Evolutionary conservation across 495 filamentous ascomycete genomes (phyloP).

Genomic region (Gamarada debralockiae): DNA sequence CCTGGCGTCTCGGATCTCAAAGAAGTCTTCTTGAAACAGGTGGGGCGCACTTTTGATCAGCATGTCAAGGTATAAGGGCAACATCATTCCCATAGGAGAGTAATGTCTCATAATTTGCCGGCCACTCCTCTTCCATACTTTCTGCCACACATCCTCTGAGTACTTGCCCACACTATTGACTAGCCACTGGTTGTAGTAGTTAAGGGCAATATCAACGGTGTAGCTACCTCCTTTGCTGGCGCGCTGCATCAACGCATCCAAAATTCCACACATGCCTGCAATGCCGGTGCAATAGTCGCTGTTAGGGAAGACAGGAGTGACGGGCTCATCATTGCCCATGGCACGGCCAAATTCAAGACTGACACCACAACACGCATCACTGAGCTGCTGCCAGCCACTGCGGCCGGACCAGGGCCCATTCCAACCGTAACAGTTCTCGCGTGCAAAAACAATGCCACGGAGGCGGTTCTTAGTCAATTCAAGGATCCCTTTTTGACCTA

Average conservation of each 20-base stretch:
- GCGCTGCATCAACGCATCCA: background rate
- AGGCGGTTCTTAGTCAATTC: conserved; percentile 45
- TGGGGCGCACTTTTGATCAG: background rate
- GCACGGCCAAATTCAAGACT: conserved; percentile 12
- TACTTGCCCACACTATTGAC: conserved; percentile 8
- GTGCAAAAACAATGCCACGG: conserved; percentile 61
- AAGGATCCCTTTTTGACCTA: conserved; percentile 47
- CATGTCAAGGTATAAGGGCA: background rate
- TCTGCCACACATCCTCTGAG: conserved; percentile 2
- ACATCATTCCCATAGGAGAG: conserved; percentile 2
- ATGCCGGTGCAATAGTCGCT: conserved; percentile 30
- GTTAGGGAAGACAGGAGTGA: conserved; percentile 31
- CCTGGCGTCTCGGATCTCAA: conserved; percentile 6
- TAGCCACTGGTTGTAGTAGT: conserved; percentile 12
- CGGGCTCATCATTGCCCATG: conserved; percentile 16
- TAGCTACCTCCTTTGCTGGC: conserved; percentile 6
- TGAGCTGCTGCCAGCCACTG: conserved; percentile 54
- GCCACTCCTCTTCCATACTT: conserved; percentile 4
- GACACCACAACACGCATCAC: conserved; percentile 24
- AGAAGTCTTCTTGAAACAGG: conserved; percentile 7
- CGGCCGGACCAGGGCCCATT: conserved; percentile 43
- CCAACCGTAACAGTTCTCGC: conserved; percentile 69
- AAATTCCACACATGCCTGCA: conserved; percentile 16
- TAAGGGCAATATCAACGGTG: conserved; percentile 8
- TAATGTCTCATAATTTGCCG: conserved; percentile 4